Conservation (phyloP, 2,329 filamentous ascomycete species). For the Emergomyces pasteurianus region DNA sequence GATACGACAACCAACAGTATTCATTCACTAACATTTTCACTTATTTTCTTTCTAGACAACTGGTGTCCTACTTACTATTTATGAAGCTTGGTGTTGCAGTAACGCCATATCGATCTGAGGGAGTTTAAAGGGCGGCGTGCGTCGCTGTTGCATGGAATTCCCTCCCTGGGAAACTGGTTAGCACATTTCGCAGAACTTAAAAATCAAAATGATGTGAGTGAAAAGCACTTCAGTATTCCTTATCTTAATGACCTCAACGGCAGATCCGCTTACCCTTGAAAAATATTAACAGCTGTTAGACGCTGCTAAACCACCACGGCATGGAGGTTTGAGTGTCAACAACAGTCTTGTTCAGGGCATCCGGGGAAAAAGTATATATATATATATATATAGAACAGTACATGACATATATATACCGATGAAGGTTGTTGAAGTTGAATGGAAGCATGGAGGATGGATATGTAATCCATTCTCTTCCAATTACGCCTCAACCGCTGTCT, state of each 20-base stretch:
- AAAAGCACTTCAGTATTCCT: neutral
- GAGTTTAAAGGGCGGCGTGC: neutral
- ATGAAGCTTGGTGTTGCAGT: neutral
- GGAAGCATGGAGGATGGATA: neutral
- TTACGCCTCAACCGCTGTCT: neutral
- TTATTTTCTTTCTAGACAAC: neutral
- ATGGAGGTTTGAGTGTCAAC: neutral
- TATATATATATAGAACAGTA: neutral
- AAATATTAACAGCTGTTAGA: neutral
- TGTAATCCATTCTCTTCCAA: neutral
- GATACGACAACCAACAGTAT: neutral
- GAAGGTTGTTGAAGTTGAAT: neutral
- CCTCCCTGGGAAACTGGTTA: neutral
- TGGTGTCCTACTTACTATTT: neutral
- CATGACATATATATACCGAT: neutral
- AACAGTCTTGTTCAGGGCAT: neutral
- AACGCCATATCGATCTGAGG: neutral
- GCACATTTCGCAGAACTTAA: neutral
- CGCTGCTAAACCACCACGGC: neutral
- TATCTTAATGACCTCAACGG: neutral
- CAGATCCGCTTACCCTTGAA: neutral
- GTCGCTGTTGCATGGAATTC: neutral
- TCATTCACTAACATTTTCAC: neutral
- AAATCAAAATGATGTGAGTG: neutral
- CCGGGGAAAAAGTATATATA: neutral